phyloP scores from a whole-genome alignment of 257 asterid genomes.

The Jaltomata sinuosa region DNA sequence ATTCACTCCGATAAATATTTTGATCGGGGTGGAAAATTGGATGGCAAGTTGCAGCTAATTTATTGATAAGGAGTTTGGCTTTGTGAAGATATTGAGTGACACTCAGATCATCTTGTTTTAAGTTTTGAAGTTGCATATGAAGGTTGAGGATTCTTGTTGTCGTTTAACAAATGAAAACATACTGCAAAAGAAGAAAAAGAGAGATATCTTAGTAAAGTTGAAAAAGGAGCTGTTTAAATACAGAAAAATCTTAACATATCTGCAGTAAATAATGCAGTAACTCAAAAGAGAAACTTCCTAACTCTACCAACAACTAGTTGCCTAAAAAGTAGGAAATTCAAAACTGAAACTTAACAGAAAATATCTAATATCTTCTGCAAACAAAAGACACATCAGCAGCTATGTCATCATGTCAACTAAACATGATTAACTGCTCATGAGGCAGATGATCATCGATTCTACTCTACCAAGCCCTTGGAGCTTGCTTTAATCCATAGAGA shows the following conservation, averaged over 20 bases:
- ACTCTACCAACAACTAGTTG: neutral
- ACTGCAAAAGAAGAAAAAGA: no score
- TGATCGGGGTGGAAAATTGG: no score
- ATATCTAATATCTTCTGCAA: neutral
- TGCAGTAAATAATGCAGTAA: neutral
- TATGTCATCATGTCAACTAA: neutral
- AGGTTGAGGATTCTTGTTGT: no score
- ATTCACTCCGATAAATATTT: no score
- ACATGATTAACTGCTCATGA: neutral
- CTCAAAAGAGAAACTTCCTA: neutral
- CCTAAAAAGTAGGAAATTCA: neutral
- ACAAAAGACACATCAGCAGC: neutral
- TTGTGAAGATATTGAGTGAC: no score
- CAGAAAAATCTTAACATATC: neutral
- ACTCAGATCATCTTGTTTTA: no score
- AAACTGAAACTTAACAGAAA: neutral
- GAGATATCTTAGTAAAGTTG: neutral
- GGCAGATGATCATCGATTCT: neutral
- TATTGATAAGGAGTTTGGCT: no score
- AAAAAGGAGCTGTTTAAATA: neutral
- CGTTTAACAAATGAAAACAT: no score
- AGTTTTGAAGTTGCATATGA: no score
- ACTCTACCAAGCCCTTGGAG: neutral
- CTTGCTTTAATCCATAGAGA: neutral
- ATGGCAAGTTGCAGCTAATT: no score